phyloP scores from a whole-genome alignment of 345 rosid species.

The Aquilaria sinensis region DNA sequence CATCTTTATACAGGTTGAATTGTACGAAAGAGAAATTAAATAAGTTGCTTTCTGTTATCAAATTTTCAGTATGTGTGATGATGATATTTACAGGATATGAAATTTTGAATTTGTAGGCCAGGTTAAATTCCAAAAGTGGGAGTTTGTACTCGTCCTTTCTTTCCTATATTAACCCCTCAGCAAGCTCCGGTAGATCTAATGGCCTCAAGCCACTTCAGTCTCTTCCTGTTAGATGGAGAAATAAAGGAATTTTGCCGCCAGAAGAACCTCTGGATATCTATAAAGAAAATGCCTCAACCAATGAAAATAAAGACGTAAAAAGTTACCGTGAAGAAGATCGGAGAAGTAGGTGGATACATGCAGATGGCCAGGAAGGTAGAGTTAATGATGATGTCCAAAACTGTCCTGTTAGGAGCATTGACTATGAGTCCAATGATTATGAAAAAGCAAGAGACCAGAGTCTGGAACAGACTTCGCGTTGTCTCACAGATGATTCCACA shows the following conservation, averaged over 20 bases:
- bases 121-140: constrained; percentile 33
- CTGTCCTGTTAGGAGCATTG: constrained; percentile 26
- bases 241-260: constrained; percentile 29
- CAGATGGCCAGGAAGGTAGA: constrained; percentile 10
- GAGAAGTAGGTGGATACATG: constrained; percentile 4
- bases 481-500: constrained; percentile 50
- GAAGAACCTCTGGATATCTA: constrained; percentile 16
- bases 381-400: constrained; percentile 12
- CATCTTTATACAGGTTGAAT: no score
- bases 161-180: constrained; percentile 29
- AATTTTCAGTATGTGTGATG: neutral
- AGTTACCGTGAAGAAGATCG: constrained; percentile 10
- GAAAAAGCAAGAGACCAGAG: constrained; percentile 37
- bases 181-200: constrained; percentile 29
- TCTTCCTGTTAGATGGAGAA: constrained; percentile 34
- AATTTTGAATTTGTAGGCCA: constrained; percentile 55
- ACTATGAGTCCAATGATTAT: constrained; percentile 32
- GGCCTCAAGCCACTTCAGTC: constrained; percentile 36
- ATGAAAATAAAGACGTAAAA: constrained; percentile 11
- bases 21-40: neutral
- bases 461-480: constrained; percentile 28
- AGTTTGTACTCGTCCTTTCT: constrained; percentile 44
- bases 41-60: neutral
- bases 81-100: constrained; percentile 13
- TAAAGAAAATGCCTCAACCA: constrained; percentile 17